A percentile compares a stretch with the other conserved stretches of the same genome.
Evolutionary conservation across 805 yeast genomes (phyloP).

Genomic region (Ogataea glucozyma): DNA sequence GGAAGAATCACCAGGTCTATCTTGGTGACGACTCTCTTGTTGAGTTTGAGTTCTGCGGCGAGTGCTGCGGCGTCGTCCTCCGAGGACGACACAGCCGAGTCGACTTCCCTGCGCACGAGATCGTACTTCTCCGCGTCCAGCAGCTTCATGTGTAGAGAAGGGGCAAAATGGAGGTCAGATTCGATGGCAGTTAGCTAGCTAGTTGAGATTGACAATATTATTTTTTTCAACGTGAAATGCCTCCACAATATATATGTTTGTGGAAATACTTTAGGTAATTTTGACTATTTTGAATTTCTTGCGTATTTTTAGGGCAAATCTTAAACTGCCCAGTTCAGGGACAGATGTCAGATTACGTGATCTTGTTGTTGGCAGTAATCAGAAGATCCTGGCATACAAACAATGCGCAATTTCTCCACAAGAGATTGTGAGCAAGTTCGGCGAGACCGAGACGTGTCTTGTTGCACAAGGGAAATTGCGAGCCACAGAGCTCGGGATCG

Average conservation of each 20-base stretch:
- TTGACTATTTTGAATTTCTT: too few relatives aligned
- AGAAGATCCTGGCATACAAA: too few relatives aligned
- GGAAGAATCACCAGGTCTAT: constrained; percentile 28
- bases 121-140: constrained; percentile 5
- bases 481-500: background rate
- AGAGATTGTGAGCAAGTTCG: background rate
- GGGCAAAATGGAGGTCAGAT: background rate
- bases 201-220: background rate
- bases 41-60: constrained; percentile 20
- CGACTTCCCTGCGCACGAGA: constrained; percentile 1
- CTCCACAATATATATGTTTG: background rate
- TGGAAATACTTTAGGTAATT: too few relatives aligned
- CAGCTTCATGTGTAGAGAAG: background rate
- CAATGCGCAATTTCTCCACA: background rate
- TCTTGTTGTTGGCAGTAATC: too few relatives aligned
- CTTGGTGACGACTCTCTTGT: constrained; percentile 24
- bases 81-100: background rate
- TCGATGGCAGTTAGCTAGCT: background rate
- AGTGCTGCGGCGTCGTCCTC: constrained; percentile 18
- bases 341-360: too few relatives aligned
- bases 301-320: too few relatives aligned
- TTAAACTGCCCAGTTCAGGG: too few relatives aligned
- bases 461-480: background rate
- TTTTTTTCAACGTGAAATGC: background rate
- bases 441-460: constrained; percentile 3